Percentiles rank a stretch among this genome's conserved stretches.
Conservation (phyloP, 306 rosid genomes). For the Boehmeria nivea region DNA sequence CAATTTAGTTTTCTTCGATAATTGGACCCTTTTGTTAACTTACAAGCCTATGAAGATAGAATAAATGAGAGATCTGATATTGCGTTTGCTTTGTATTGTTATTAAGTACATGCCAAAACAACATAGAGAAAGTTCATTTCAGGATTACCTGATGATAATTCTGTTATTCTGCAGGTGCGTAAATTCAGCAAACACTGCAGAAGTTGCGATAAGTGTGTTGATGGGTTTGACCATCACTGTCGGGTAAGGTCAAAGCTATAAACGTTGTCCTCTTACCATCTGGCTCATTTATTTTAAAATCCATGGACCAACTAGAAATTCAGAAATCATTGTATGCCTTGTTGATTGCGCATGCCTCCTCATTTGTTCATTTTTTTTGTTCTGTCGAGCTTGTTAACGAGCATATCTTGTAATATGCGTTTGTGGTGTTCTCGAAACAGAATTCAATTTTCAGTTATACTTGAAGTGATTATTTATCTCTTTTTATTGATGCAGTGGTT, state of each 20-base stretch:
- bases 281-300: slow-evolving; percentile 1
- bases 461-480: not conserved
- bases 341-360: no score
- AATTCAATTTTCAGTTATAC: no score
- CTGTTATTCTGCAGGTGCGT: slow-evolving; percentile 44
- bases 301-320: not conserved
- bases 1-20: not conserved
- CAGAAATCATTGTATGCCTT: not conserved
- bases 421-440: no score
- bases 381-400: no score
- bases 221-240: slow-evolving; percentile 84
- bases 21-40: not conserved
- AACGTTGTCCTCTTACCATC: not conserved
- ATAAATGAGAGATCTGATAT: not conserved
- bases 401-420: no score
- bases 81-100: not conserved
- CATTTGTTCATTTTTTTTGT: no score
- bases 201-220: slow-evolving; percentile 84
- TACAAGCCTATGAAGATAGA: not conserved
- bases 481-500: slow-evolving; percentile 61
- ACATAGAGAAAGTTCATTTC: not conserved
- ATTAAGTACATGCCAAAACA: not conserved
- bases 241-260: slow-evolving; percentile 40
- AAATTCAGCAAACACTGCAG: slow-evolving; percentile 89
- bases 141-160: not conserved